Percentiles rank a stretch among this genome's conserved stretches.
These are phyloP conservation scores for Talaromyces verruculosus DNA, from an alignment of 2,329 filamentous ascomycete species.

Conservation along the genomic window DNA sequence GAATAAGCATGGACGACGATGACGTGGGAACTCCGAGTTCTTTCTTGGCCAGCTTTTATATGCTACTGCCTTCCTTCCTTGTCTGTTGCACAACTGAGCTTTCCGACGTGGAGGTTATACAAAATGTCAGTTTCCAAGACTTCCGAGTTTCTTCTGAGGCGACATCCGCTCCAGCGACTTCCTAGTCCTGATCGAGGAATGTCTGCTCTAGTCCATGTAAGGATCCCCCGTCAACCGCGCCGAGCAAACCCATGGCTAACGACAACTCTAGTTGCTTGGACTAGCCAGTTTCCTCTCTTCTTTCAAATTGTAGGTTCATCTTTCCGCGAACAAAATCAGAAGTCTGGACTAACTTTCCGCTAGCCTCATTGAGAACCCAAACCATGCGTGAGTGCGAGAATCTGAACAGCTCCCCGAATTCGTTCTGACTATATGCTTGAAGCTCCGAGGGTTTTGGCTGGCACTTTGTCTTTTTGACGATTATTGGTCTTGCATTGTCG, in stretches of 20 bases:
- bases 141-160: slow-evolving; percentile 28
- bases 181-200: slow-evolving; percentile 44
- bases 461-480: slow-evolving; percentile 66
- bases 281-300: slow-evolving; percentile 46
- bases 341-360: slow-evolving; percentile 2
- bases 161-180: slow-evolving; percentile 47
- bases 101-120: background rate
- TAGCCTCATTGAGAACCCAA: slow-evolving; percentile 47
- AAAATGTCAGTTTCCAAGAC: slow-evolving; percentile 20
- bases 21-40: background rate
- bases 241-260: slow-evolving; percentile 25
- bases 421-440: background rate
- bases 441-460: slow-evolving; percentile 63
- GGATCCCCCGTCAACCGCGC: slow-evolving; percentile 17
- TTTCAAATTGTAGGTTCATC: slow-evolving; percentile 45
- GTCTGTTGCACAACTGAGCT: background rate
- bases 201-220: slow-evolving; percentile 47
- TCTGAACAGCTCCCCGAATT: background rate
- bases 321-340: background rate
- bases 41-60: background rate
- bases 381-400: slow-evolving; percentile 37
- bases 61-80: background rate
- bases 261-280: slow-evolving; percentile 35
- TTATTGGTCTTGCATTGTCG: slow-evolving; percentile 59
- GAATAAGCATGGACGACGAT: background rate